Evolutionary conservation across 2,329 filamentous ascomycete species (phyloP).

Genomic region (Podosphaera fusca): DNA sequence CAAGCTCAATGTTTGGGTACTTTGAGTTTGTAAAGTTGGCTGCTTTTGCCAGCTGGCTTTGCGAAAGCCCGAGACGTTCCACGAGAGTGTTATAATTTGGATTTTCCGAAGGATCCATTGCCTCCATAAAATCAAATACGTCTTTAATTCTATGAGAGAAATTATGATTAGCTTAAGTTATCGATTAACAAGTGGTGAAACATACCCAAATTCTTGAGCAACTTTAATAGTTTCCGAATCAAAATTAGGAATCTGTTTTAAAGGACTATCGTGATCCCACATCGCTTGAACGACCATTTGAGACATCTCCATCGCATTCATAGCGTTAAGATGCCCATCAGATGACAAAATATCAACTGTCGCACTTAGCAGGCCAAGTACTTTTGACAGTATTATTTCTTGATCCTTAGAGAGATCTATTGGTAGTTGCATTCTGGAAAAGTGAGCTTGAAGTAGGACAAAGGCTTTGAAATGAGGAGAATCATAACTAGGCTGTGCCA

Average conservation of each 20-base stretch:
- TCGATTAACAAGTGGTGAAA: conserved; percentile 9
- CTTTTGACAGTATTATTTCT: conserved; percentile 63
- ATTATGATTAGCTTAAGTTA: conserved; percentile 14
- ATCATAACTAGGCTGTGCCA: conserved; percentile 65
- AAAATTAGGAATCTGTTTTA: conserved; percentile 97
- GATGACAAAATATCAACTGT: conserved; percentile 89
- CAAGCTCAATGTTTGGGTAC: conserved; percentile 84
- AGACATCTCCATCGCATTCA: conserved; percentile 97
- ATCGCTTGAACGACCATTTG: conserved; percentile 98
- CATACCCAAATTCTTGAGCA: conserved; percentile 55
- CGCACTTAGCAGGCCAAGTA: conserved; percentile 70
- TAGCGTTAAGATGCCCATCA: conserved; percentile 87
- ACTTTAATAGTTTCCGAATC: conserved; percentile 60
- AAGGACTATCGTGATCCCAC: conserved; percentile 92
- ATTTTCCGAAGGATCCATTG: conserved; percentile 92
- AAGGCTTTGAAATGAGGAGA: conserved; percentile 98
- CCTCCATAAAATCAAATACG: conserved; percentile 94
- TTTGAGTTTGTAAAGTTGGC: conserved; percentile 89
- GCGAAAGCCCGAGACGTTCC: conserved; percentile 53
- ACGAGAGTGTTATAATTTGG: conserved; percentile 56
- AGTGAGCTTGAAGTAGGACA: conserved; percentile 90
- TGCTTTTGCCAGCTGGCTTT: conserved; percentile 67
- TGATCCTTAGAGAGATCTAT: conserved; percentile 93
- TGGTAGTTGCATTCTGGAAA: conserved; percentile 88
- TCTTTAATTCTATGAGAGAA: conserved; percentile 47